Conservation (phyloP, 768 basidiomycete genomes). For the Pleurotus salmoneostramineus region DNA sequence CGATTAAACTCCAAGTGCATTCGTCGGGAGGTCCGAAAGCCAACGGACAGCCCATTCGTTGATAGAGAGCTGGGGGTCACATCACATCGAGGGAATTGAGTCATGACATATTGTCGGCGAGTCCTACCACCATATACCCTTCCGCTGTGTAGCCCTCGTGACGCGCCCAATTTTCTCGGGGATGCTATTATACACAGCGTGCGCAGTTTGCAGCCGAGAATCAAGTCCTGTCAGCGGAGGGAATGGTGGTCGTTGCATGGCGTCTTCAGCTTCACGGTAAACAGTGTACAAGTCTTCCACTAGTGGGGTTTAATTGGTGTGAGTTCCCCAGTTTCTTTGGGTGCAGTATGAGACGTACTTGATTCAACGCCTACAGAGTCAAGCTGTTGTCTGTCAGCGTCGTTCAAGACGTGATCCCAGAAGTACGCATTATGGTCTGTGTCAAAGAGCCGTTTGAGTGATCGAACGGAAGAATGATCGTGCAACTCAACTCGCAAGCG, state of each 20-base stretch:
- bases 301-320: neutral
- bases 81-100: no score
- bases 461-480: neutral
- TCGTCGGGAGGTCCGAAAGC: no score
- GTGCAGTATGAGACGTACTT: neutral
- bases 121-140: neutral
- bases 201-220: neutral
- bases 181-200: constrained; percentile 2
- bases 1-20: no score
- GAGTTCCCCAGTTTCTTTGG: neutral
- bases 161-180: neutral
- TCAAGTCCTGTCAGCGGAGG: neutral
- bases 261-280: constrained; percentile 23
- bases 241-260: neutral
- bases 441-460: neutral
- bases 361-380: constrained; percentile 4
- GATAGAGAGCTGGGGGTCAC: no score
- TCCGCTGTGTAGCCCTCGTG: constrained; percentile 1
- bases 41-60: no score
- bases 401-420: constrained; percentile 5
- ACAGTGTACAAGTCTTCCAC: constrained; percentile 9
- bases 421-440: constrained; percentile 5
- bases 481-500: constrained; percentile 1
- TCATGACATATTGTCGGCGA: no score
- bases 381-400: neutral